Conservation (phyloP, 192 early-diverging fungal species). For the Tieghemiomyces parasiticus region DNA sequence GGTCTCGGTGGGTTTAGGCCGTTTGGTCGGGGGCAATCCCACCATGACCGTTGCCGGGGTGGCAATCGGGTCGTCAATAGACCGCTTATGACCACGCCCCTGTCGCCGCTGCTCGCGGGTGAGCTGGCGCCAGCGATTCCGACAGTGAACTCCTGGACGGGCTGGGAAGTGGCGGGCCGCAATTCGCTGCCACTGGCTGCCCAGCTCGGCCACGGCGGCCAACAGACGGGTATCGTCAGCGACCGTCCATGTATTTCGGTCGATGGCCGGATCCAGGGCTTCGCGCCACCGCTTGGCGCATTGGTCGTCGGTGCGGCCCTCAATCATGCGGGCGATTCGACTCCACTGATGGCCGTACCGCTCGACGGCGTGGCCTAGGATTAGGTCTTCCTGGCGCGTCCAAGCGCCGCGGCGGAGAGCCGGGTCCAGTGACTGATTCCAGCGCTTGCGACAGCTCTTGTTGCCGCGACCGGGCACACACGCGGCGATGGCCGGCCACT, state of each 20-base stretch:
- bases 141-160: slow-evolving; percentile 58
- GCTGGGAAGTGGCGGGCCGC: slow-evolving; percentile 48
- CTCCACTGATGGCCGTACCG: slow-evolving; percentile 69
- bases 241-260: slow-evolving; percentile 51
- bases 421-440: slow-evolving; percentile 69
- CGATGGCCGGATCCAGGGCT: slow-evolving; percentile 66
- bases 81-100: too few relatives aligned
- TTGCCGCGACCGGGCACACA: slow-evolving; percentile 64
- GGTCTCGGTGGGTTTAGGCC: too few relatives aligned
- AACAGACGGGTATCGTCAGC: slow-evolving; percentile 47
- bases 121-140: slow-evolving; percentile 65
- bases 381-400: slow-evolving; percentile 60
- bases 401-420: slow-evolving; percentile 62
- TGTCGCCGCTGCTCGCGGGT: too few relatives aligned
- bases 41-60: too few relatives aligned
- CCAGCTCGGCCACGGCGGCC: slow-evolving; percentile 43
- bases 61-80: too few relatives aligned
- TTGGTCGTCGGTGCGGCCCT: slow-evolving; percentile 72
- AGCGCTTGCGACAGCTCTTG: slow-evolving; percentile 67
- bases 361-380: slow-evolving; percentile 52
- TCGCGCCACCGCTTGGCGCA: slow-evolving; percentile 86
- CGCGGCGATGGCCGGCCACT: slow-evolving; percentile 61
- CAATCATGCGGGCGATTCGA: slow-evolving; percentile 58
- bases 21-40: too few relatives aligned
- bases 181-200: slow-evolving; percentile 70